Base-by-base conservation (phyloP, 1,284 basidiomycete species). In the Marasmius tenuissimus region DNA sequence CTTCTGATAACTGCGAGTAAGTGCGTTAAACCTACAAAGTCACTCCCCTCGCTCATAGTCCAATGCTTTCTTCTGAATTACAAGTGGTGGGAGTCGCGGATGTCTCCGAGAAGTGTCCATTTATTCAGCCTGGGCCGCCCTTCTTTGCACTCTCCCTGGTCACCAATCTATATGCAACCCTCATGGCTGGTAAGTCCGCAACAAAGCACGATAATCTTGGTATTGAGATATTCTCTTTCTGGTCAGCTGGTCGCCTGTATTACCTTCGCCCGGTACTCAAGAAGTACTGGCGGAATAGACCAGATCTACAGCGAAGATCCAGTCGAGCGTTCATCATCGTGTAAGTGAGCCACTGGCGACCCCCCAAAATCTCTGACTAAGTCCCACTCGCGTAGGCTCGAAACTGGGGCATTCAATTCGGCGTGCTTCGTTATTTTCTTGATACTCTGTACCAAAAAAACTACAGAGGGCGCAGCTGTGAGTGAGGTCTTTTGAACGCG, bases 81-180 rank as follows among this genome's bases (percentile, higher is more conserved):
- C 20, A 16, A 62, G 61, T 62, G 61, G 61, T 62, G 7, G 61
- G 57, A 4, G 57, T 49, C 12, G 40, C 40, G 20, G 56, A 53
- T 20, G 1, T 54, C 42, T 27, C 47, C n/a, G 42, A 57, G n/a
- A 42, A 27, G 52, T 37, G 51, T 10, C 14, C 16, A 4, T 45
- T 42, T 50, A 54, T 62, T 11, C 61, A 62, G 34, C 51, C 58
- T 48, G 22, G 50, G 33, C 57, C 49, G 18, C 1, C 49, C 11
- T 62, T 59, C 34, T 62, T 59, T 39, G 34, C 33, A n/a, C 22
- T 62, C 3, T 58, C 61, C n/a, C 57, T 62, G 11, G 57, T 48
- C 14, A 62, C 61, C 8, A 62, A 62, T 38, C 27, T 62, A n/a
- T 45, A 45, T 16, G 57, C 54, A 9, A 59, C 61, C n/a, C 11